Conservation (phyloP, 108 stramenopile species). For the Nannochloropsis oceanica region DNA sequence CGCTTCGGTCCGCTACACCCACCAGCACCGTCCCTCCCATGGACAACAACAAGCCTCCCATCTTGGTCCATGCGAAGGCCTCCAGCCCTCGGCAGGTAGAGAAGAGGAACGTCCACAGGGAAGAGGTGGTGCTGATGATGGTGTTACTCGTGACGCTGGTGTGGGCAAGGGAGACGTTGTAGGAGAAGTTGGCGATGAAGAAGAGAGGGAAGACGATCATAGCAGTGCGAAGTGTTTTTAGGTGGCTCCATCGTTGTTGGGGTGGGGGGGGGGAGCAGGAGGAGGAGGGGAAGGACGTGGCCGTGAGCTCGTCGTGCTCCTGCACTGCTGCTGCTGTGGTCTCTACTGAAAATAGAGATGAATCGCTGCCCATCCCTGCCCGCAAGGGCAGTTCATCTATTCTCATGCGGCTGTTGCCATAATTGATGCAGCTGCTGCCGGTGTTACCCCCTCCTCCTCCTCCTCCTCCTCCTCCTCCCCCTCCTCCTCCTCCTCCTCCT, state of each 20-base stretch:
- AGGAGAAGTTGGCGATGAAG: conserved; percentile 73
- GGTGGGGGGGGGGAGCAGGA: not conserved
- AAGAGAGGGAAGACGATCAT: conserved; percentile 56
- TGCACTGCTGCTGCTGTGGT: no score
- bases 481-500: not conserved
- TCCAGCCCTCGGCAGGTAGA: not conserved
- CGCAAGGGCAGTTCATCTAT: no score
- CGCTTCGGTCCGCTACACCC: conserved; percentile 8
- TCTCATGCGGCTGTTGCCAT: no score
- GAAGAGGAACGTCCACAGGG: conserved; percentile 79
- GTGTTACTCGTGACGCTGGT: conserved; percentile 81
- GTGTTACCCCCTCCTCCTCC: not conserved
- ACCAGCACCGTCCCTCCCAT: conserved; percentile 25
- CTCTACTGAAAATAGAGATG: no score
- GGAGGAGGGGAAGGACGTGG: no score
- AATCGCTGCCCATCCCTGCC: no score
- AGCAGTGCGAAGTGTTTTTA: not conserved
- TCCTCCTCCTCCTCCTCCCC: not conserved
- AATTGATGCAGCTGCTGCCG: no score
- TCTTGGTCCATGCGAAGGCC: conserved; percentile 1
- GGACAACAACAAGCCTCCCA: conserved; percentile 19
- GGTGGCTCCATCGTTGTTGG: not conserved
- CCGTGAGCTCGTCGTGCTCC: no score
- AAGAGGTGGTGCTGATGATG: conserved; percentile 68
- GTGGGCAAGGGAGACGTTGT: conserved; percentile 57